These are phyloP conservation scores for Cercospora canescens DNA, from an alignment of 2,329 filamentous ascomycete species.

Conservation along the genomic window DNA sequence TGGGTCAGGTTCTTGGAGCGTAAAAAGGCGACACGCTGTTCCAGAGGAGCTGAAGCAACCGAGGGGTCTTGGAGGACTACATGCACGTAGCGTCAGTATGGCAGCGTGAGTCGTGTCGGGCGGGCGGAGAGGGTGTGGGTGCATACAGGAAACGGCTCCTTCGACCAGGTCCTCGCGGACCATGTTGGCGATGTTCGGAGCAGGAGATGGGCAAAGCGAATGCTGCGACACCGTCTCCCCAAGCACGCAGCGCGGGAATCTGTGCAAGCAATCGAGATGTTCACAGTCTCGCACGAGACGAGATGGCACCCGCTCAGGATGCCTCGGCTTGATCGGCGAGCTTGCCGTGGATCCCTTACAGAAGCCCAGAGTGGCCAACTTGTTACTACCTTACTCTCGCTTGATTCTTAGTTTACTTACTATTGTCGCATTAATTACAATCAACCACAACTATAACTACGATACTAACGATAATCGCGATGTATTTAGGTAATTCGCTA, in stretches of 20 bases:
- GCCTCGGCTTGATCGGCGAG: constrained; percentile 17
- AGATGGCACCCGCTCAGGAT: not conserved
- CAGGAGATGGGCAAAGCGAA: not conserved
- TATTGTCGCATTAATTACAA: too few species aligned
- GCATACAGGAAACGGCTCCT: constrained; percentile 61
- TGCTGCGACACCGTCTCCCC: not conserved
- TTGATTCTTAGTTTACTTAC: too few species aligned
- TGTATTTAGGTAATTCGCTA: too few species aligned
- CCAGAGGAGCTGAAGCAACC: constrained; percentile 83
- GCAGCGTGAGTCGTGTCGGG: not conserved
- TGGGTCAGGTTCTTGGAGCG: constrained; percentile 96
- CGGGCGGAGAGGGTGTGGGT: not conserved
- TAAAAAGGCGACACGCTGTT: constrained; percentile 89
- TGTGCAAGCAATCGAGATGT: not conserved
- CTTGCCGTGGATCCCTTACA: not conserved
- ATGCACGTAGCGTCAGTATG: constrained; percentile 8
- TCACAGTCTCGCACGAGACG: not conserved
- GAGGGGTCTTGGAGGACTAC: constrained; percentile 91
- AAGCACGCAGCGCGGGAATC: not conserved
- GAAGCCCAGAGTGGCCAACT: too few species aligned
- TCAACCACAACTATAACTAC: too few species aligned
- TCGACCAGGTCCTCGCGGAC: constrained; percentile 91
- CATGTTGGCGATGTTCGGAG: constrained; percentile 57
- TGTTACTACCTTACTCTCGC: too few species aligned
- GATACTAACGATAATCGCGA: too few species aligned